Evolutionary conservation across 75 land plant genomes (phyloP).

Genomic region (Larix kaempferi): DNA sequence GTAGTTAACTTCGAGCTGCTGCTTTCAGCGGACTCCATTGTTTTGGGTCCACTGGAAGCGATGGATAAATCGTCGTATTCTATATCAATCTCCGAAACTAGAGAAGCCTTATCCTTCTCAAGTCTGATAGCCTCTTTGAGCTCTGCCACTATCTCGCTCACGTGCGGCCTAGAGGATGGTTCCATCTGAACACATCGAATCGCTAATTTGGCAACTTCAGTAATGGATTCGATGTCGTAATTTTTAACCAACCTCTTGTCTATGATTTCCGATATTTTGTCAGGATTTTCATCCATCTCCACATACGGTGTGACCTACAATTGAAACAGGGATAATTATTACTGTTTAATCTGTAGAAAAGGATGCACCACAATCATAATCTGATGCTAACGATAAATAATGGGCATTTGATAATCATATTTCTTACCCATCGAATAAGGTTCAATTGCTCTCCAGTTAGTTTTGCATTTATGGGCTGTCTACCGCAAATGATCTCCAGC

Average conservation of each 20-base stretch:
- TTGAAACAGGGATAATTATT: too few relatives aligned
- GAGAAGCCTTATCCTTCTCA: neutral
- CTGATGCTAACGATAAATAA: too few relatives aligned
- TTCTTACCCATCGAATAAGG: neutral
- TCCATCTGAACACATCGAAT: slow-evolving; percentile 14
- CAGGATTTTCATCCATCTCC: neutral
- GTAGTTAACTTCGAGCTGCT: too few relatives aligned
- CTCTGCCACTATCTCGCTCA: slow-evolving; percentile 25
- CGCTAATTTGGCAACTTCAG: slow-evolving; percentile 18
- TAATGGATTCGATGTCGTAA: slow-evolving; percentile 14
- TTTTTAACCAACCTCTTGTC: neutral
- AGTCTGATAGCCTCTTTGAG: slow-evolving; percentile 15
- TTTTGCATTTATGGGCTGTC: neutral
- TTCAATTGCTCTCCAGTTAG: neutral
- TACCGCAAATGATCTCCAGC: slow-evolving; percentile 1
- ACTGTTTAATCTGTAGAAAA: too few relatives aligned
- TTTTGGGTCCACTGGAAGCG: too few relatives aligned
- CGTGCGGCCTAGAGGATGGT: slow-evolving; percentile 19
- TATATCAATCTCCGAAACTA: too few relatives aligned
- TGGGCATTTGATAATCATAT: neutral
- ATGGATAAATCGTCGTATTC: too few relatives aligned
- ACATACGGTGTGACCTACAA: neutral
- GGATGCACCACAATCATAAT: too few relatives aligned
- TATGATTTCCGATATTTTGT: neutral
- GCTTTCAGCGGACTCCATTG: too few relatives aligned